Base-by-base conservation (phyloP, 2,329 filamentous ascomycete species). In the Colletotrichum melonis region DNA sequence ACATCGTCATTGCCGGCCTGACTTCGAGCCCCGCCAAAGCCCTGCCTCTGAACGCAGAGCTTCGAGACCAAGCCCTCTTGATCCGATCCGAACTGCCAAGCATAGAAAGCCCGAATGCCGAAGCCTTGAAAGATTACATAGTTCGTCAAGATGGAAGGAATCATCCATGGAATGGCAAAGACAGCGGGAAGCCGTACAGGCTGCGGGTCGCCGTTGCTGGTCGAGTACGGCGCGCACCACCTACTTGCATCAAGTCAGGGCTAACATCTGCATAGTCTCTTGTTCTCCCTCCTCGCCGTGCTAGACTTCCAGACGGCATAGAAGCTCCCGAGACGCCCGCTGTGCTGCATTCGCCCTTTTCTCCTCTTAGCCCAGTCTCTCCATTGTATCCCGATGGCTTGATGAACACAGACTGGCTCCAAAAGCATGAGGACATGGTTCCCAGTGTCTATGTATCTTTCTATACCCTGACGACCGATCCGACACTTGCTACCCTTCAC, bases 381-480 rank as follows among this genome's bases (percentile, higher is more conserved):
- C 87, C 91, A 2, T 88, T 97, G 3, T 98, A 97, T 80, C 95
- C 96, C 8, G 97, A 98, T 83, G 97, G 96, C 5, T 86, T 98
- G 72, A 91, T 98, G 80, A 91, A 95, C 73, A 88, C 92, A 24
- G 84, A 90, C 74, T 99, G 96, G 96, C 87, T 97, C 67, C 90
- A 90, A 73, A 99, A 98, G 81, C 96, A 98, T 81, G 95, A 98
- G 79, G 87, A 93, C 64, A 86, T 95, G 22, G 88, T 98, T 26
- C 96, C 96, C 1, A 93, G 94, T 74, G 89, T 94, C 30, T 92
- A 94, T 76, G 82, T 97, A 38, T 93, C 92, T 76, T 97, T 97
- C 83, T 97, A 97, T 80, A 88, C 89, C 46, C 90, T 98, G 70
- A 91, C 90, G 4, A 89, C 92, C 26, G 93, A 97, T 78, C 86